Evolutionary conservation across 306 rosid species (phyloP).

Genomic region (Crataegus laevigata): DNA sequence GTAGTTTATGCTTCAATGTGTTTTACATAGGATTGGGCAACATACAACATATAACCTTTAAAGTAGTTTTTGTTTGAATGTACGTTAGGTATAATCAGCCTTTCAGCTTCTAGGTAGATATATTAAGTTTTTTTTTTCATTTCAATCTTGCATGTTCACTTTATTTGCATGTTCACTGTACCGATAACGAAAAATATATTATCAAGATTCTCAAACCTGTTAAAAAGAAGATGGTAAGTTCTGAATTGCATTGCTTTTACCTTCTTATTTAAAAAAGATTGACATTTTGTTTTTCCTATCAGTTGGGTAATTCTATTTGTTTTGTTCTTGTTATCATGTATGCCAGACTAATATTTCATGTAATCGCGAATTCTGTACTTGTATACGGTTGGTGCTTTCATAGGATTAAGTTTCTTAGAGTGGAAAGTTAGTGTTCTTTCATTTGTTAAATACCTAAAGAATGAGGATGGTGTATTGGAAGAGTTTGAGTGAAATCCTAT

Average conservation of each 20-base stretch:
- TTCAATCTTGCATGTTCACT: no score
- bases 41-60: no score
- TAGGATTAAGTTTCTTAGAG: not conserved
- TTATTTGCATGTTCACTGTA: slow-evolving; percentile 80
- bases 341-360: not conserved
- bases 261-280: not conserved
- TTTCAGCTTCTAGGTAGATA: no score
- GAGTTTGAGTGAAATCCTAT: no score
- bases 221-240: slow-evolving; percentile 77
- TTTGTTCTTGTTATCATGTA: not conserved
- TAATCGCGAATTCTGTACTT: not conserved
- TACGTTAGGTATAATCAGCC: no score
- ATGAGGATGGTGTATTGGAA: not conserved
- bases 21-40: no score
- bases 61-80: no score
- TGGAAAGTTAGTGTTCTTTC: not conserved
- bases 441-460: no score
- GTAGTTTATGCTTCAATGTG: no score
- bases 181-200: slow-evolving; percentile 67
- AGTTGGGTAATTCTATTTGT: not conserved
- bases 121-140: no score
- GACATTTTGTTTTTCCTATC: not conserved
- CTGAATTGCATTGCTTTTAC: not conserved
- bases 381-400: not conserved
- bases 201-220: slow-evolving; percentile 91